phyloP scores from a whole-genome alignment of 768 basidiomycete species.

The Termitomyces bulborhizus region DNA sequence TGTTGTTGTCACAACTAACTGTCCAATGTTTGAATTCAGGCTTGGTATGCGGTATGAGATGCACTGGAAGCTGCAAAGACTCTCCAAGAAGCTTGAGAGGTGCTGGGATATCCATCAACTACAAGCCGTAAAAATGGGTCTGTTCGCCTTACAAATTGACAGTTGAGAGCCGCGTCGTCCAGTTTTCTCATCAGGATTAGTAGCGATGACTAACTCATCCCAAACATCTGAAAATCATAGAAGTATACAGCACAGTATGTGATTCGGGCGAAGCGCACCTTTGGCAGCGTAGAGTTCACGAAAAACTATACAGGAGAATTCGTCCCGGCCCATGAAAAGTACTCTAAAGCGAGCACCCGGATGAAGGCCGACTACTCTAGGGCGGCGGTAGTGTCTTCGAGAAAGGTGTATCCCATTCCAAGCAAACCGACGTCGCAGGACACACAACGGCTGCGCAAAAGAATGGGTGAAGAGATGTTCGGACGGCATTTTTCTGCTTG shows the following conservation, averaged over 20 bases:
- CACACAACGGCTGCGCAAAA: neutral
- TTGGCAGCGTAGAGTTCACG: conserved; percentile 51
- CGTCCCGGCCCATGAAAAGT: conserved; percentile 84
- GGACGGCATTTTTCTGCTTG: neutral
- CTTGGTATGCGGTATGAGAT: conserved; percentile 55
- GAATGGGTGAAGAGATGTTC: neutral
- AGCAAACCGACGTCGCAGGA: neutral
- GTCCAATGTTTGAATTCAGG: conserved; percentile 60
- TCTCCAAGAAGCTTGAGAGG: conserved; percentile 61
- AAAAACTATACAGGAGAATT: conserved; percentile 77
- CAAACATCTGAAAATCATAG: conserved; percentile 61
- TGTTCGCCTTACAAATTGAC: conserved; percentile 45
- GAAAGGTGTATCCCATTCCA: neutral
- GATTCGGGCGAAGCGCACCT: conserved; percentile 34
- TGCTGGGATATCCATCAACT: conserved; percentile 36
- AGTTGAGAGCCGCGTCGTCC: conserved; percentile 56
- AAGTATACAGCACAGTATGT: neutral
- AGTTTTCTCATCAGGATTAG: conserved; percentile 59
- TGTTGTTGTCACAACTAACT: conserved; percentile 30
- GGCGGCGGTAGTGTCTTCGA: neutral
- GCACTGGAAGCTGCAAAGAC: conserved; percentile 44
- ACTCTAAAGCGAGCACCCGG: conserved; percentile 48
- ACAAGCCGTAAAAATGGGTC: neutral
- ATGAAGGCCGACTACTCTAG: neutral
- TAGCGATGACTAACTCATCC: conserved; percentile 60